phyloP scores from a whole-genome alignment of 306 rosid genomes.

The Cucurbita moschata region DNA sequence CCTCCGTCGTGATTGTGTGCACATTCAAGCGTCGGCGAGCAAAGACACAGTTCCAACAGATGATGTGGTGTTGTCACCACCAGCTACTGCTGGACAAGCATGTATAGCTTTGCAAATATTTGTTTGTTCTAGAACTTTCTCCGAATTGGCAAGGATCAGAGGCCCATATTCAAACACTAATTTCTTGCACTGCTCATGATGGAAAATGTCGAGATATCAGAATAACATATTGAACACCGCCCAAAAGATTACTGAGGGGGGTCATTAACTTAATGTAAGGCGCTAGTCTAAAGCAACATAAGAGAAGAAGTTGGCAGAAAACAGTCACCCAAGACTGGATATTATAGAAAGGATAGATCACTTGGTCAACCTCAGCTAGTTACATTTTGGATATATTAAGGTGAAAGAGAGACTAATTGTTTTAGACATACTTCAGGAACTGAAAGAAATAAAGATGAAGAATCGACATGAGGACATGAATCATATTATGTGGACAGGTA shows the following conservation, averaged over 20 bases:
- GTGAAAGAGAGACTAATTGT: not conserved
- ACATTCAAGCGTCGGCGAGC: not conserved
- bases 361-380: not conserved
- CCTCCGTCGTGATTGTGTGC: not conserved
- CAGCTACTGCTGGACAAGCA: slow-evolving; percentile 35
- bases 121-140: slow-evolving; percentile 51
- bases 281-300: not conserved
- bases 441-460: not conserved
- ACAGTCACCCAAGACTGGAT: not conserved
- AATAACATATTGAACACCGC: not conserved
- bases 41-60: not conserved
- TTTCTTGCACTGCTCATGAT: slow-evolving; percentile 66
- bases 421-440: not conserved
- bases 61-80: not conserved
- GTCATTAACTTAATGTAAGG: not conserved
- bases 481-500: not conserved
- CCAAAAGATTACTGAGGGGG: not conserved
- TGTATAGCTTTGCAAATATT: slow-evolving; percentile 59
- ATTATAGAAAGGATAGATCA: not conserved
- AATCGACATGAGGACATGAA: not conserved
- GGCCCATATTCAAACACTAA: slow-evolving; percentile 67
- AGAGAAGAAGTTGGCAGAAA: not conserved
- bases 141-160: slow-evolving; percentile 39
- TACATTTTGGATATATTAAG: not conserved
- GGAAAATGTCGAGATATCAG: not conserved